phyloP scores from a whole-genome alignment of 2,329 filamentous ascomycete genomes.

The Dactylonectria macrodidyma region DNA sequence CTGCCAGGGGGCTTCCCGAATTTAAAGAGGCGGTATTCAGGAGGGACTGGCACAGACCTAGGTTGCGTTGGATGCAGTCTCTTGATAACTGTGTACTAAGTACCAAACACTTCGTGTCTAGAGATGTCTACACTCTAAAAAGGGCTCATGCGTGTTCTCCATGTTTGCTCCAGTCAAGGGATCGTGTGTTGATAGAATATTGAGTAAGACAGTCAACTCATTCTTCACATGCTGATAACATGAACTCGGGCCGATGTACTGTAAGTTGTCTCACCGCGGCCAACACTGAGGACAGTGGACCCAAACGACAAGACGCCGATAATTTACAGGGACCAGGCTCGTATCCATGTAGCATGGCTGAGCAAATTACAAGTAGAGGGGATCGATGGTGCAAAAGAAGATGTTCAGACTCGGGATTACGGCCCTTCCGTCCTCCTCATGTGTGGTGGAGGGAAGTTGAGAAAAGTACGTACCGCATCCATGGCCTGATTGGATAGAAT shows the following conservation, averaged over 20 bases:
- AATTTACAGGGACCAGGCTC: neutral
- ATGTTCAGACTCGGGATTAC: neutral
- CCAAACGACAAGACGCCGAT: neutral
- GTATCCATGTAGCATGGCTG: neutral
- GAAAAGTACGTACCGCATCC: slow-evolving; percentile 19
- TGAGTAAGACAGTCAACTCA: neutral
- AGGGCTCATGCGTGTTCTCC: neutral
- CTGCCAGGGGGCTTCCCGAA: slow-evolving; percentile 4
- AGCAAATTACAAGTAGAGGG: neutral
- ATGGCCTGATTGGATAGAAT: neutral
- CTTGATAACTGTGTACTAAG: neutral
- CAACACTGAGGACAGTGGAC: neutral
- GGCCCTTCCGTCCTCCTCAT: neutral
- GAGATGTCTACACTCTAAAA: neutral
- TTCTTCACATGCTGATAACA: neutral
- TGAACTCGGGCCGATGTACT: neutral
- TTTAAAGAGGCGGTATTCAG: neutral
- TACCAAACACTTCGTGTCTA: no score
- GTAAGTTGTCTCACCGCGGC: neutral
- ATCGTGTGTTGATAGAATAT: neutral
- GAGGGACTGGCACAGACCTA: slow-evolving; percentile 2
- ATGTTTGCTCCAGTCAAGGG: neutral
- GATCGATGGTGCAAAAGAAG: neutral
- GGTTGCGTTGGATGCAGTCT: neutral
- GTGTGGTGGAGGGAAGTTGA: slow-evolving; percentile 4